A percentile compares a stretch with the other conserved stretches of the same genome.
phyloP scores from a whole-genome alignment of 257 asterid genomes.

The Ehretia macrophylla region DNA sequence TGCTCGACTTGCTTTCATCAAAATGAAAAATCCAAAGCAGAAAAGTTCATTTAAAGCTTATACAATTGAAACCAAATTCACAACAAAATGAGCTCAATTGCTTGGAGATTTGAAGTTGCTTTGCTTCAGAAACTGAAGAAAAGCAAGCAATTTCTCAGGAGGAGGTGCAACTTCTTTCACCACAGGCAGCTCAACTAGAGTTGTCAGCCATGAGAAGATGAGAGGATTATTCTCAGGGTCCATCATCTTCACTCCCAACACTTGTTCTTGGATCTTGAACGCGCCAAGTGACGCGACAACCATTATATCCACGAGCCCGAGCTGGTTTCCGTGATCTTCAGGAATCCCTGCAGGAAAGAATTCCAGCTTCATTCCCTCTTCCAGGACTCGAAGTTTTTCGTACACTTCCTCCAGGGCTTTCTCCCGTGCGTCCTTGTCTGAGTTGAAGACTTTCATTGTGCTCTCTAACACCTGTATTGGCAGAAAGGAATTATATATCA shows the following conservation, averaged over 20 bases:
- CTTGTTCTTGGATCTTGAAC: constrained; percentile 17
- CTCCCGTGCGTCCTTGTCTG: constrained; percentile 12
- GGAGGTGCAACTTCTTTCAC: constrained; percentile 21
- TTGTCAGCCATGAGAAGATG: constrained; percentile 10
- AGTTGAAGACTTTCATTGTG: constrained; percentile 15
- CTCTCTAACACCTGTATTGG: constrained; percentile 24
- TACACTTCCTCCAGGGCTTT: constrained; percentile 13
- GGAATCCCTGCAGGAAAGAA: constrained; percentile 13
- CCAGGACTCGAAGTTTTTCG: constrained; percentile 25
- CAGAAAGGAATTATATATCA: no score
- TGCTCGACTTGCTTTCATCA: no score
- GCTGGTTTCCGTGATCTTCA: not conserved
- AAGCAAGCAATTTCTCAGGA: constrained; percentile 23
- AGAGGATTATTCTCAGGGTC: constrained; percentile 12
- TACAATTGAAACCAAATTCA: not conserved
- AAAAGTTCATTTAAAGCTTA: not conserved
- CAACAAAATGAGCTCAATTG: no score
- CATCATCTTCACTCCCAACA: constrained; percentile 8
- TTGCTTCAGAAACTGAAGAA: constrained; percentile 14
- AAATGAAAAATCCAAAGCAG: no score
- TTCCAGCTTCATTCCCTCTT: constrained; percentile 28
- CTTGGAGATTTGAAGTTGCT: constrained; percentile 9
- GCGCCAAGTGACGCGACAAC: constrained; percentile 34
- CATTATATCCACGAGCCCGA: constrained; percentile 33
- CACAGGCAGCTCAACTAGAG: constrained; percentile 13